Conservation (phyloP, 768 basidiomycete genomes). For the Tylopilus rubrobrunneus region DNA sequence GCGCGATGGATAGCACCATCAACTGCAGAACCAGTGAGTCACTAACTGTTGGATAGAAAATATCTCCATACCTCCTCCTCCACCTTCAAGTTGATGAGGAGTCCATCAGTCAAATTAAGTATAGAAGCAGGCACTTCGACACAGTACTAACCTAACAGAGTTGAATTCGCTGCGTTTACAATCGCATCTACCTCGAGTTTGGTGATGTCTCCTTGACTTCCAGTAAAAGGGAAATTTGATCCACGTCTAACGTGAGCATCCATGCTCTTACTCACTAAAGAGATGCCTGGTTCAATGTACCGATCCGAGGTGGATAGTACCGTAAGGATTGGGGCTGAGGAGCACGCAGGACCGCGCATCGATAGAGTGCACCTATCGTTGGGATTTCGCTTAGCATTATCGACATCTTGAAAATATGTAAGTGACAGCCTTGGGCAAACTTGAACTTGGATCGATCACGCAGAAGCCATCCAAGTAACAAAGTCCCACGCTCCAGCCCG, state of each 20-base stretch:
- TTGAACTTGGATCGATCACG: neutral
- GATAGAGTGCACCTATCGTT: conserved; percentile 55
- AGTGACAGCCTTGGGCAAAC: neutral
- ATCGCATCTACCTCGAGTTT: conserved; percentile 65
- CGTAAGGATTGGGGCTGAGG: conserved; percentile 19
- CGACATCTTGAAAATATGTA: conserved; percentile 1
- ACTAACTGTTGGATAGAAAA: neutral
- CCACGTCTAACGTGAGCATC: neutral
- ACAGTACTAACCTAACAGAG: conserved; percentile 53
- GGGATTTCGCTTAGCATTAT: conserved; percentile 44
- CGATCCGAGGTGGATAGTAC: conserved; percentile 33
- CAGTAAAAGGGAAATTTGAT: neutral
- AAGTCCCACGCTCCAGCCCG: neutral
- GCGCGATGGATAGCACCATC: conserved; percentile 81
- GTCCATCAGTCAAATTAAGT: neutral
- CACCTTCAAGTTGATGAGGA: conserved; percentile 43
- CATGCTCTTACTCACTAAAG: conserved; percentile 49
- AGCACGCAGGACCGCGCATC: conserved; percentile 35
- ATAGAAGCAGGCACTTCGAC: neutral
- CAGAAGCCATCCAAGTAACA: neutral
- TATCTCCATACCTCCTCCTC: conserved; percentile 61
- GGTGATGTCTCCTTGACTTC: conserved; percentile 79
- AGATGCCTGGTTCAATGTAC: conserved; percentile 55
- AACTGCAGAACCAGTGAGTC: conserved; percentile 38
- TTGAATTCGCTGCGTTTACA: conserved; percentile 79